Evolutionary conservation across 2,329 filamentous ascomycete genomes (phyloP).

Genomic region (Venturia carpophila): DNA sequence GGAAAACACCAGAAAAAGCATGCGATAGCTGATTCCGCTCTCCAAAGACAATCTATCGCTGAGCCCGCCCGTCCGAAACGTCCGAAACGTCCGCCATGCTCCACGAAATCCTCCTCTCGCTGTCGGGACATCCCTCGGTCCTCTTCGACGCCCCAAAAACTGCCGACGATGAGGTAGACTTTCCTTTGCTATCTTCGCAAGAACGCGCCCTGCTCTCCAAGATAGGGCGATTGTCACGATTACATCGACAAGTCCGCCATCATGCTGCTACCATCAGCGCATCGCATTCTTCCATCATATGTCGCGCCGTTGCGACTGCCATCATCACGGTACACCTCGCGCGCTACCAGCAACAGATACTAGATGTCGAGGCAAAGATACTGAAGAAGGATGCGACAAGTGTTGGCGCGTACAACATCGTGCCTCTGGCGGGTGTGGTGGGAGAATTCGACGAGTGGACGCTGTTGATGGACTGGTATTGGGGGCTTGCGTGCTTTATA

Average conservation of each 20-base stretch:
- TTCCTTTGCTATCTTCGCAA: slow-evolving; percentile 58
- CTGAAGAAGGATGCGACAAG: slow-evolving; percentile 66
- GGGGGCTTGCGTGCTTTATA: slow-evolving; percentile 65
- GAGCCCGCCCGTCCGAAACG: background rate
- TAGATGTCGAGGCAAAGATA: slow-evolving; percentile 75
- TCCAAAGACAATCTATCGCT: background rate
- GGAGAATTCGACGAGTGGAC: slow-evolving; percentile 83
- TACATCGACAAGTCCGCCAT: slow-evolving; percentile 65
- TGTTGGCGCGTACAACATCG: slow-evolving; percentile 88
- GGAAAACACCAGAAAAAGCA: background rate
- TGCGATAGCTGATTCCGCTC: background rate
- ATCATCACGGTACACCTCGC: slow-evolving; percentile 68
- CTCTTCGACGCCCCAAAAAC: slow-evolving; percentile 52
- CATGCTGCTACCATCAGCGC: slow-evolving; percentile 60
- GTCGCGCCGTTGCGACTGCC: slow-evolving; percentile 75
- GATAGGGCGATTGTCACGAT: slow-evolving; percentile 66
- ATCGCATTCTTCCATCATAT: slow-evolving; percentile 71
- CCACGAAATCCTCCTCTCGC: slow-evolving; percentile 94
- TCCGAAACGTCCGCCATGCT: slow-evolving; percentile 55
- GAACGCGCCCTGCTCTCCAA: slow-evolving; percentile 75
- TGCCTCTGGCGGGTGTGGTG: slow-evolving; percentile 78
- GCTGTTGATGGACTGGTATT: slow-evolving; percentile 77
- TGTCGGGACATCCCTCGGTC: slow-evolving; percentile 87
- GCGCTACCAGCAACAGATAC: slow-evolving; percentile 72
- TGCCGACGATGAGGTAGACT: slow-evolving; percentile 34